Base-by-base conservation (phyloP, 164 flowering plant species). In the Vitis rupestris region DNA sequence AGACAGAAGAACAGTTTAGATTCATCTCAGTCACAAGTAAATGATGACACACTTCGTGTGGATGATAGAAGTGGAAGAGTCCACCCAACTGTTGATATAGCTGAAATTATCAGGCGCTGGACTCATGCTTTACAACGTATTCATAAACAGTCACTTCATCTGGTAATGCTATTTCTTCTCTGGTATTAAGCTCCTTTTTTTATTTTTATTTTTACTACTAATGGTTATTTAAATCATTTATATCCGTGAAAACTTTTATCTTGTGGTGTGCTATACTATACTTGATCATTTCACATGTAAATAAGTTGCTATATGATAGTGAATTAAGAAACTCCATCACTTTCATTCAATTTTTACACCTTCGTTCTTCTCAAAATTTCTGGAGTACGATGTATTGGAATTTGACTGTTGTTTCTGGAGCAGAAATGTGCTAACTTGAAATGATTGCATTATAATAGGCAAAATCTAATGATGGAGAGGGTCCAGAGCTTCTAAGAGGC, bases 41-140 rank as follows among this genome's bases (percentile, higher is more conserved):
- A 70, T 65, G 88, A 87, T 56, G 97, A 92, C 59, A 65, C 79
- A 11, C 70, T 74, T 55, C 82, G 80, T 54, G 72, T 81, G 51
- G 97, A 93, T 84, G 99, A 93, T 66, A 85, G 92, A 83, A 83
- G 83, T 83, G 95, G 92, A 74, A 86, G 89, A 75, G 87, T 74
- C 61, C 97, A 88, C 17, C 94, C 90, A 8, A 85, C 92, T 50
- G 99, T 94, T 81, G 99, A 94, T 78, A 85, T 94, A 60, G 97
- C 99, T 49, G 99, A 94, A 83, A 81, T 94, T 64, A 83, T 94
- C n/a, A 86, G 99, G 83, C 90, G 97, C 61, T 94, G 99, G 99
- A 94, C 97, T 14, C 99, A 94, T 84, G 99, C 97, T 44, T 79
- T 94, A 69, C 97, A 94, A 64, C 97, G 97, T 63, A 87, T 94